Evolutionary conservation across 2,329 filamentous ascomycete species (phyloP).

Genomic region (Neopestalotiopsis sp.): DNA sequence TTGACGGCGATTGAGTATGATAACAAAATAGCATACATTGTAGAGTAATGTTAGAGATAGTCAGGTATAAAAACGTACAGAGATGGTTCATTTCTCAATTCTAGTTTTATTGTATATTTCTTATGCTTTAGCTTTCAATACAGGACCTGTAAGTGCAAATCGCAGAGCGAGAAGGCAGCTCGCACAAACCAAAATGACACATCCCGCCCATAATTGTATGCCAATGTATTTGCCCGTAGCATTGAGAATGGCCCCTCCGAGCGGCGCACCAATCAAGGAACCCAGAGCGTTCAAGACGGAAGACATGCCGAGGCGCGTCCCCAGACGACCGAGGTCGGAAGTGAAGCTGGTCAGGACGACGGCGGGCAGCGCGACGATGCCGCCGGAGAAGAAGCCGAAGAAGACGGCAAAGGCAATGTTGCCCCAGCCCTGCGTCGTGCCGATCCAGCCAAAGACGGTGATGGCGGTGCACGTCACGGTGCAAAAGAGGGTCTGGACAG

Average conservation of each 20-base stretch:
- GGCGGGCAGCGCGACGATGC: slow-evolving; percentile 47
- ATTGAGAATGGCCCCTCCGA: slow-evolving; percentile 51
- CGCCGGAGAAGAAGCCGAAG: slow-evolving; percentile 53
- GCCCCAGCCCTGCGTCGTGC: slow-evolving; percentile 39
- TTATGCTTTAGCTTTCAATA: slow-evolving; percentile 22
- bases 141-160: slow-evolving; percentile 23
- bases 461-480: slow-evolving; percentile 38
- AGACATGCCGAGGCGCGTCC: slow-evolving; percentile 48
- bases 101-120: not conserved
- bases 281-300: slow-evolving; percentile 46
- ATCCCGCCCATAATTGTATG: slow-evolving; percentile 35
- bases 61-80: too few species aligned
- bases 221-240: slow-evolving; percentile 32
- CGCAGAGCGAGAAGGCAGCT: slow-evolving; percentile 22
- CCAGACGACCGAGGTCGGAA: slow-evolving; percentile 33
- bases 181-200: slow-evolving; percentile 30
- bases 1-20: not conserved
- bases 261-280: slow-evolving; percentile 56
- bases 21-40: not conserved
- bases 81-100: not conserved
- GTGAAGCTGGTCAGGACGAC: slow-evolving; percentile 35
- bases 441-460: slow-evolving; percentile 45
- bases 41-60: too few species aligned
- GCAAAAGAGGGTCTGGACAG: slow-evolving; percentile 44
- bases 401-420: slow-evolving; percentile 47